A percentile compares a stretch with the other conserved stretches of the same genome.
These are phyloP conservation scores for Saturnispora ahearnii DNA, from an alignment of 805 yeast genomes.

Conservation along the genomic window DNA sequence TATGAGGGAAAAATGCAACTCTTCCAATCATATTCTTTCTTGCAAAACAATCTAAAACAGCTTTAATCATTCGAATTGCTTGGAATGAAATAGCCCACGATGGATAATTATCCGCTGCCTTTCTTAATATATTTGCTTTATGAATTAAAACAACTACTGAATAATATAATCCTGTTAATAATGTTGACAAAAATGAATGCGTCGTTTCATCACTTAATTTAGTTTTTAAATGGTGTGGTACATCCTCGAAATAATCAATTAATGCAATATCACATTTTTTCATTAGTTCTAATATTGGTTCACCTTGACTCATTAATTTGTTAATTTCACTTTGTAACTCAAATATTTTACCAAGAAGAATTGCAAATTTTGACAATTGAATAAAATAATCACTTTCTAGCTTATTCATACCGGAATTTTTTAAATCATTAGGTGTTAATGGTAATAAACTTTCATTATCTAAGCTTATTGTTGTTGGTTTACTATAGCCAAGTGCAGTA, in stretches of 20 bases:
- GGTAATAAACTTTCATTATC: conserved; percentile 73
- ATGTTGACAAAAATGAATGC: conserved; percentile 49
- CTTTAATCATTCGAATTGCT: conserved; percentile 67
- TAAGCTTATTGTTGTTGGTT: conserved; percentile 59
- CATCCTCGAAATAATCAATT: conserved; percentile 65
- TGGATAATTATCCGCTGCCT: conserved; percentile 30
- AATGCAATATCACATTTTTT: conserved; percentile 63
- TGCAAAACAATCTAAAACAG: conserved; percentile 47
- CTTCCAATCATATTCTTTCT: conserved; percentile 41
- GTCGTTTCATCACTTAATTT: conserved; percentile 44
- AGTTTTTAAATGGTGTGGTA: conserved; percentile 57
- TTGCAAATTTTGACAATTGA: conserved; percentile 55
- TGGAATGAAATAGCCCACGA: conserved; percentile 78
- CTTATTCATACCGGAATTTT: conserved; percentile 41
- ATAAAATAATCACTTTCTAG: conserved; percentile 51
- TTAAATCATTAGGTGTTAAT: conserved; percentile 57
- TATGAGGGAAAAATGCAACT: conserved; percentile 32
- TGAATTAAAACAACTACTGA: conserved; percentile 64
- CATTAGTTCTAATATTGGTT: conserved; percentile 32
- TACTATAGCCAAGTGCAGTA: conserved; percentile 63
- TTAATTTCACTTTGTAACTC: conserved; percentile 64
- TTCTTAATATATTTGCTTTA: conserved; percentile 52
- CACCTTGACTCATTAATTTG: conserved; percentile 44
- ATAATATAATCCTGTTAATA: conserved; percentile 62
- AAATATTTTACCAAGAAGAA: conserved; percentile 60